These are phyloP conservation scores for Candida sakaeoensis DNA, from an alignment of 805 yeast genomes.

Conservation along the genomic window DNA sequence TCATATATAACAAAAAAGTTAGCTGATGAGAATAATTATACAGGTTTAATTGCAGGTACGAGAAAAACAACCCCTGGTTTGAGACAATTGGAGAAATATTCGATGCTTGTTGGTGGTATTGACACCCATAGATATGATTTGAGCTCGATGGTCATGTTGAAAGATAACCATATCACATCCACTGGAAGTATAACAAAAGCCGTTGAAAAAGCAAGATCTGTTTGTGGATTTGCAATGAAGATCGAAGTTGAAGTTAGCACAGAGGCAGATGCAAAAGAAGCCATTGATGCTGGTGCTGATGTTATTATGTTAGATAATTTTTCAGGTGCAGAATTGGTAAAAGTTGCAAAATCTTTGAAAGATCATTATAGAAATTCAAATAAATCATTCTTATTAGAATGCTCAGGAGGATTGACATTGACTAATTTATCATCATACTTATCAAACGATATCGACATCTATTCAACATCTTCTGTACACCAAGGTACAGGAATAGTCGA, in stretches of 20 bases:
- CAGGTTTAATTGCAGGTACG: conserved; percentile 90
- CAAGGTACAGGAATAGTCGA: conserved; percentile 87
- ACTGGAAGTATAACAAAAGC: conserved; percentile 90
- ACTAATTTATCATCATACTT: conserved; percentile 62
- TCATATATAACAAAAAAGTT: conserved; percentile 52
- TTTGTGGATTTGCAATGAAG: conserved; percentile 84
- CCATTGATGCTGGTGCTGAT: conserved; percentile 93
- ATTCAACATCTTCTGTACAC: conserved; percentile 86
- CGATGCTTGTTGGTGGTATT: conserved; percentile 93
- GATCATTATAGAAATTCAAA: conserved; percentile 45
- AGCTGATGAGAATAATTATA: conserved; percentile 68
- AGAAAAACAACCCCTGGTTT: conserved; percentile 97
- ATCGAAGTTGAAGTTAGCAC: conserved; percentile 90
- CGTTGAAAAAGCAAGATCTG: conserved; percentile 68
- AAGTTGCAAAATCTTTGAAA: conserved; percentile 64
- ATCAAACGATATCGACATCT: conserved; percentile 79
- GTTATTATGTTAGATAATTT: conserved; percentile 94
- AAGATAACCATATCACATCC: conserved; percentile 90
- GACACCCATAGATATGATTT: conserved; percentile 91
- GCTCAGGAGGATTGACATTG: conserved; percentile 85
- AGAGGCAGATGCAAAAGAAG: conserved; percentile 85
- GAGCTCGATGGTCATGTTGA: conserved; percentile 92
- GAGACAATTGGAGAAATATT: conserved; percentile 82
- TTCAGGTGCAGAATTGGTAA: conserved; percentile 56
- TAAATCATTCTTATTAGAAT: conserved; percentile 68